Conservation (phyloP, 23 red algal species). For the Gracilaria domingensis region DNA sequence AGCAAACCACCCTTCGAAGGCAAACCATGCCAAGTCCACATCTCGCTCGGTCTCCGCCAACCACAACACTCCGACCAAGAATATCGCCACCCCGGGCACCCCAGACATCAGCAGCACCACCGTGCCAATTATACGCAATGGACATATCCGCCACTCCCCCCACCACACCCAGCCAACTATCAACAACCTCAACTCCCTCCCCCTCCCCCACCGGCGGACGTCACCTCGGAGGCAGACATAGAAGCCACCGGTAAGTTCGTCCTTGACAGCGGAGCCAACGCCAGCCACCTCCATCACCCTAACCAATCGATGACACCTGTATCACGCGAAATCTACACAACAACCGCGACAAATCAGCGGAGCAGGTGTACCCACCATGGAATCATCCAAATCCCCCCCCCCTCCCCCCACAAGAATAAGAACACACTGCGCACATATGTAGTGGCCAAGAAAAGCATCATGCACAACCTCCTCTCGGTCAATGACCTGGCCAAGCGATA, state of each 20-base stretch:
- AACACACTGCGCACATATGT: no score
- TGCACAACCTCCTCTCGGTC: no score
- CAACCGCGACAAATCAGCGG: neutral
- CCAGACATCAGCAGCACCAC: neutral
- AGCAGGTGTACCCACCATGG: neutral
- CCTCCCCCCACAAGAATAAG: neutral
- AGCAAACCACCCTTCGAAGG: no score
- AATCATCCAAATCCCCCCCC: neutral
- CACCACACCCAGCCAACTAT: neutral
- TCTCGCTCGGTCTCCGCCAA: no score
- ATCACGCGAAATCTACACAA: neutral
- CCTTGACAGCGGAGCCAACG: neutral
- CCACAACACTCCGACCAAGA: constrained; percentile 1
- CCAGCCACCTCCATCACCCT: neutral
- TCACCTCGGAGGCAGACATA: neutral
- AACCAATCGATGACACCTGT: neutral
- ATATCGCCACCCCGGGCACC: constrained; percentile 2
- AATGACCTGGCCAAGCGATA: no score
- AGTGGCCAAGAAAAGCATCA: no score
- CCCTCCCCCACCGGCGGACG: neutral
- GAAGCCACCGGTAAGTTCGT: neutral
- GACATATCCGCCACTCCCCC: neutral
- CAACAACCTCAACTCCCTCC: neutral
- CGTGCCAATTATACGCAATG: neutral
- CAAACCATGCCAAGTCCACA: no score